Percentiles rank a stretch among this genome's conserved stretches.
Evolutionary conservation across 2,329 filamentous ascomycete genomes (phyloP).

Genomic region (Magnaporthales sp.): DNA sequence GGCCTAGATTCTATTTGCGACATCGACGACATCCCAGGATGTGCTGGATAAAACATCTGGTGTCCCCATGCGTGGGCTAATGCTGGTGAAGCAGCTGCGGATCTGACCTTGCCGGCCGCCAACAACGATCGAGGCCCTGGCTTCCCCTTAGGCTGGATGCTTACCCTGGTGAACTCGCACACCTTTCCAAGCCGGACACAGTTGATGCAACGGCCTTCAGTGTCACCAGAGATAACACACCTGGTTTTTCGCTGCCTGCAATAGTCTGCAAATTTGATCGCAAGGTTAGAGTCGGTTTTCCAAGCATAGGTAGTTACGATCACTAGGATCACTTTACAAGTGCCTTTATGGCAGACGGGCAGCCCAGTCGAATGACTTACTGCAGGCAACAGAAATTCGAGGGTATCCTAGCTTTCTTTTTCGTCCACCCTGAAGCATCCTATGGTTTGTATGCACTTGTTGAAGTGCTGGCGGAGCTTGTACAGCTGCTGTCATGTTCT

Average conservation of each 20-base stretch:
- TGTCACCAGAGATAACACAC: constrained; percentile 70
- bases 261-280: constrained; percentile 51
- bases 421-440: constrained; percentile 36
- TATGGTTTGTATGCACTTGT: constrained; percentile 17
- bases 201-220: constrained; percentile 74
- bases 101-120: constrained; percentile 28
- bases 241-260: constrained; percentile 90
- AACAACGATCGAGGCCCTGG: constrained; percentile 27
- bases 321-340: not conserved
- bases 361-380: constrained; percentile 47
- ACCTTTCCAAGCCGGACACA: constrained; percentile 93
- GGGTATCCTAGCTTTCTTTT: constrained; percentile 87
- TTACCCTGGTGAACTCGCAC: constrained; percentile 85
- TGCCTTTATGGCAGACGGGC: no score
- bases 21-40: constrained; percentile 33
- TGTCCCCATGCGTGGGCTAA: constrained; percentile 33
- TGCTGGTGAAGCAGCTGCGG: constrained; percentile 40
- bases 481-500: constrained; percentile 16
- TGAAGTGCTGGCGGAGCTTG: constrained; percentile 4
- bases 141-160: constrained; percentile 52
- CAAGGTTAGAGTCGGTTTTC: not conserved
- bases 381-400: constrained; percentile 88
- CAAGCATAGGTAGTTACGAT: not conserved
- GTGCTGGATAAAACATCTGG: constrained; percentile 28
- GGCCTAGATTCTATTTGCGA: constrained; percentile 35